Conservation (phyloP, 208 protist species). For the Phytomonas francai region DNA sequence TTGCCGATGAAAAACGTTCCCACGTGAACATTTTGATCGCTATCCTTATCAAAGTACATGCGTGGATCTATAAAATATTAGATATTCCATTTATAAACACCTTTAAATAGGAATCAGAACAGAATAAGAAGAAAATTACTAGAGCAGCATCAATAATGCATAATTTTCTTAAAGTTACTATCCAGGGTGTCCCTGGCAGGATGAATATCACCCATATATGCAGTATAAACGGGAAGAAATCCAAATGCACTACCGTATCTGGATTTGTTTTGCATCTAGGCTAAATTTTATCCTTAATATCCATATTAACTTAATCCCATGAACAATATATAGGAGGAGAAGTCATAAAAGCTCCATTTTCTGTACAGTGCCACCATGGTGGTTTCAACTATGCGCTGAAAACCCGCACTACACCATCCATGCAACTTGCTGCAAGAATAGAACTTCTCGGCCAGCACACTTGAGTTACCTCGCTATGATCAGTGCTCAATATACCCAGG, state of each 20-base stretch:
- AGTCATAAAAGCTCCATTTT: not conserved
- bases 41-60: not conserved
- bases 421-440: not conserved
- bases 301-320: not conserved
- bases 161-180: not conserved
- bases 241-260: not conserved
- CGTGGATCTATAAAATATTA: not conserved
- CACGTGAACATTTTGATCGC: not conserved
- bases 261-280: not conserved
- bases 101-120: not conserved
- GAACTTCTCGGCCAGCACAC: not conserved
- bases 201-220: not conserved
- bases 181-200: not conserved
- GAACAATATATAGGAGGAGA: not conserved
- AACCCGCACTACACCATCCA: not conserved
- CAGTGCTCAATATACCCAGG: not conserved
- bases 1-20: conserved; percentile 42
- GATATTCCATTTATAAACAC: not conserved
- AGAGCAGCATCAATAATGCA: not conserved
- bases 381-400: not conserved
- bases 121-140: not conserved
- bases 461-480: not conserved
- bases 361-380: not conserved
- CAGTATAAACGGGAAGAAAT: not conserved
- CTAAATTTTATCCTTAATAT: not conserved